These are phyloP conservation scores for Canavalia ensiformis DNA, from an alignment of 306 rosid genomes.

Conservation along the genomic window DNA sequence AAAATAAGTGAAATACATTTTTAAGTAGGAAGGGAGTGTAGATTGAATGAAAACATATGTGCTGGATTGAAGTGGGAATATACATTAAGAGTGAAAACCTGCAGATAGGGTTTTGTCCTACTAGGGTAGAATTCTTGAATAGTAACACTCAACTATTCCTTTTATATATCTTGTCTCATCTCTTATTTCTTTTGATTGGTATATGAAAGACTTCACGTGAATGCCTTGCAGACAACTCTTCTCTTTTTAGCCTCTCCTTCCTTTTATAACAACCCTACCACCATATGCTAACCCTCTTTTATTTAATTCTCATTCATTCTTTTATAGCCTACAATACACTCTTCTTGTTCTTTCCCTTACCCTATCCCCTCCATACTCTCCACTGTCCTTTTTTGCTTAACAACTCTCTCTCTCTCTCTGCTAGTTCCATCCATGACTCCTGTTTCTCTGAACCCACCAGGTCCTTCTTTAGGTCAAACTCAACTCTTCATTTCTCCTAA, in stretches of 20 bases:
- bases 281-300: slow-evolving; percentile 39
- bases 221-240: slow-evolving; percentile 50
- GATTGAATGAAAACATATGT: background rate
- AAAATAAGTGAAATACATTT: too few relatives aligned
- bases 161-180: slow-evolving; percentile 60
- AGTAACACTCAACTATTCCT: slow-evolving; percentile 62
- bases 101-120: slow-evolving; percentile 58
- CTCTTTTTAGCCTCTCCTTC: slow-evolving; percentile 47
- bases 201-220: slow-evolving; percentile 71
- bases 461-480: slow-evolving; percentile 55
- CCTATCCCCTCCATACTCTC: slow-evolving; percentile 53
- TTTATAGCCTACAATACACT: background rate
- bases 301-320: slow-evolving; percentile 26
- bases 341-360: slow-evolving; percentile 38
- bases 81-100: slow-evolving; percentile 34
- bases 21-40: background rate
- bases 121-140: slow-evolving; percentile 53
- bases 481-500: slow-evolving; percentile 52
- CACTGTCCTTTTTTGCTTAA: slow-evolving; percentile 49
- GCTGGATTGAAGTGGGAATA: slow-evolving; percentile 27
- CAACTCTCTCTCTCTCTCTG: slow-evolving; percentile 21
- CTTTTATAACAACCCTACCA: slow-evolving; percentile 52
- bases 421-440: slow-evolving; percentile 60
- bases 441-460: slow-evolving; percentile 57
- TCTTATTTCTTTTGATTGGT: slow-evolving; percentile 47